Base-by-base conservation (phyloP, 768 basidiomycete species). In the Epithele typhae region DNA sequence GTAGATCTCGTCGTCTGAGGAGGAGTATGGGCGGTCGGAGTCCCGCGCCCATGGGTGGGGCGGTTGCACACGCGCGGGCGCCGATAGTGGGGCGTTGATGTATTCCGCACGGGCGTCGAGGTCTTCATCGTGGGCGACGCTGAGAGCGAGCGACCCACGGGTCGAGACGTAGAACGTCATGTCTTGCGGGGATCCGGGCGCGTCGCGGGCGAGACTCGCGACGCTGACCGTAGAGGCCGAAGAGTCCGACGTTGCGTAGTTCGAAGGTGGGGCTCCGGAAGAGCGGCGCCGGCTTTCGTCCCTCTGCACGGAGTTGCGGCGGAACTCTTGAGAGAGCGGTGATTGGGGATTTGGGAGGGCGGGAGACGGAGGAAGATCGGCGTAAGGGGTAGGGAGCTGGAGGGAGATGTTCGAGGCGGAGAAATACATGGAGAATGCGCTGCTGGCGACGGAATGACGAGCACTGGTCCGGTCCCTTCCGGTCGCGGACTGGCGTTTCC, bases 361-460 rank as follows among this genome's bases (percentile, higher is more conserved):
- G 7, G 53, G 46, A 37, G 49, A 56, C 23, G 57, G 55, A 18
- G 51, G 48, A 12, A 53, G 22, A 32, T 57, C 48, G 49, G 53
- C 14, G 47, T 47, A 53, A 9, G 40, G 39, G 18, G 25, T 32
- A 3, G 59, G 71, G 64, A 46, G 40, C 18, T 59, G 54, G 5
- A 64, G 54, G n/a, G 63, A 61, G 38, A 58, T 38, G 42, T 45
- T 64, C n/a, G 77, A 70, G 0, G 59, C 41, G 5, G 79, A 76
- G 60, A 84, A 82, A 56, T 81, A 82, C 37, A 71, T 64, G 14
- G 82, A 79, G 52, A 80, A 76, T 25, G 78, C 67, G 60, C 76
- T 83, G 59, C 70, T 72, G 4, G 75, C 68, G 22, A 81, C 53
- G 0, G 82, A 81, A 15, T 59, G 60, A 22, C 48, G 49, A 73